A percentile compares a stretch with the other conserved stretches of the same genome.
phyloP scores from a whole-genome alignment of 2,329 filamentous ascomycete genomes.

The Verticillium klebahnii region DNA sequence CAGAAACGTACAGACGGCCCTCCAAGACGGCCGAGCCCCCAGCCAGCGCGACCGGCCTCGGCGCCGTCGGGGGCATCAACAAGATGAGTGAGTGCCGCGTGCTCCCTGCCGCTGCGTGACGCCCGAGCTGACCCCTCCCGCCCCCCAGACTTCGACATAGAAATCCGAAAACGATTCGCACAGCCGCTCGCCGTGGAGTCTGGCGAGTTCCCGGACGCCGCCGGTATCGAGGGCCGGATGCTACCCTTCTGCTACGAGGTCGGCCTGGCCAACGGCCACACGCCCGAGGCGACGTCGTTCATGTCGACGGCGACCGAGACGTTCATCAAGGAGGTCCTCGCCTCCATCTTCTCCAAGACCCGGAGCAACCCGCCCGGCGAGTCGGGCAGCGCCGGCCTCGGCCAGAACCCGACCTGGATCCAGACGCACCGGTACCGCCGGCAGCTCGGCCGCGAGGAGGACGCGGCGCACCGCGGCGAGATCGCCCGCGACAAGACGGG shows the following conservation, averaged over 20 bases:
- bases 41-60: conserved; percentile 58
- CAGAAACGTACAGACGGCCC: conserved; percentile 42
- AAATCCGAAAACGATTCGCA: conserved; percentile 61
- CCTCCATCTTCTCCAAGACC: conserved; percentile 59
- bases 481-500: conserved; percentile 70
- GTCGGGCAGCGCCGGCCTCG: conserved; percentile 57
- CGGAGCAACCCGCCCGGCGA: conserved; percentile 61
- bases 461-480: conserved; percentile 67
- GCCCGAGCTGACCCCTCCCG: not conserved
- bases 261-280: conserved; percentile 56
- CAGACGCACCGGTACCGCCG: conserved; percentile 74
- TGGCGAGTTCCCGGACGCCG: conserved; percentile 64
- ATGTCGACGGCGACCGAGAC: conserved; percentile 63
- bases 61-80: conserved; percentile 43
- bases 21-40: conserved; percentile 55
- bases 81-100: conserved; percentile 63
- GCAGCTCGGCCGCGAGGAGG: conserved; percentile 73
- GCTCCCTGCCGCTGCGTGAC: no score
- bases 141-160: conserved; percentile 55
- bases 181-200: conserved; percentile 63
- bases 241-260: conserved; percentile 64
- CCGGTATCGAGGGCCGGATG: conserved; percentile 60
- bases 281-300: conserved; percentile 56
- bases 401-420: conserved; percentile 64
- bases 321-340: conserved; percentile 62